Base-by-base conservation (phyloP, 2,329 filamentous ascomycete species). In the Alternaria gaisen region DNA sequence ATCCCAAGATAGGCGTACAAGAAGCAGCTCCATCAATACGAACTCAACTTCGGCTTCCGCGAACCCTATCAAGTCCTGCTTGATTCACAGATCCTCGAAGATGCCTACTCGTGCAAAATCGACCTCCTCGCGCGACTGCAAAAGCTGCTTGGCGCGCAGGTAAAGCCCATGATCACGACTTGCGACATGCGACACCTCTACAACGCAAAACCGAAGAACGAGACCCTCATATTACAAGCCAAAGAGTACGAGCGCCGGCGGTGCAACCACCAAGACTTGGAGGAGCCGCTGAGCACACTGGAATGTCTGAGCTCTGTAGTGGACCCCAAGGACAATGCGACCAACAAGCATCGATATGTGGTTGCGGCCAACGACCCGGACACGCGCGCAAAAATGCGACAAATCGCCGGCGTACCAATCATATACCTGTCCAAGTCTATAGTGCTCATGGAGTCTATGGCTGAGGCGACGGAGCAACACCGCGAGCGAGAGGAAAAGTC, bases 11-110 rank as follows among this genome's bases (percentile, higher is more conserved):
- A 91, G 80, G 89, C 90, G 72, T 93, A 93, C 79, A 88, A 90
- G 76, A 97, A 97, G 88, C 88, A 97, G 74, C 96, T 99, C 90
- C 90, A 93, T 80, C 90, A 94, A 76, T 97, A 94, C 85, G 88
- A 90, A 75, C 86, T 94, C 78, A 89, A 88, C 62, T 97, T 97
- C 77, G 90, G 91, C 62, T 97, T 97, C 79, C 92, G 94, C 70
- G 91, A 95, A 81, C 93, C 95, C 11, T 98, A 97, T 81, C 95
- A 98, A 46, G 66, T 70, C 55, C 68, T 70, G 88, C 89, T 97
- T 63, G 94, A 97, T 76, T 91, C 92, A 60, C 88, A 93, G 66
- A 92, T 98, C 71, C 86, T 98, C 53, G 86, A 87, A 73, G 92
- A 96, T 77, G 89, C 93, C 22, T 88, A 90, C 67, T 87, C 88